Conservation (phyloP, 225 moss, liverwort and hornwort species). For the Lunularia cruciata region DNA sequence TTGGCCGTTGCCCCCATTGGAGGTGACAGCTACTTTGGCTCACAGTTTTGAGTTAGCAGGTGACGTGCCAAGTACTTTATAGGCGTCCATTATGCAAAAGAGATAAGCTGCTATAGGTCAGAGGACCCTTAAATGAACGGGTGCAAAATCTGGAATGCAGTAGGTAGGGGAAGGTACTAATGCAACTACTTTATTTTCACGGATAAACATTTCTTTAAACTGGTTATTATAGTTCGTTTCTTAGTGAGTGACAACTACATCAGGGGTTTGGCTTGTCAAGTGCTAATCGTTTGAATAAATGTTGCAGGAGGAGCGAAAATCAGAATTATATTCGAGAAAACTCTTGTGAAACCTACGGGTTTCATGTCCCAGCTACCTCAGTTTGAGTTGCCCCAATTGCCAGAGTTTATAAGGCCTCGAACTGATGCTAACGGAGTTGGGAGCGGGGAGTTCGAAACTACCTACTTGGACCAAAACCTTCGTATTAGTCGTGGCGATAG, state of each 20-base stretch:
- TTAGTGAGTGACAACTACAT: too few species aligned
- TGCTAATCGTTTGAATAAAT: neutral
- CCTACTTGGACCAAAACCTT: constrained; percentile 74
- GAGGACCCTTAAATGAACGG: too few species aligned
- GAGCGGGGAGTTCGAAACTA: constrained; percentile 64
- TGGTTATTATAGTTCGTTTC: neutral
- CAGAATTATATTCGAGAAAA: constrained; percentile 66
- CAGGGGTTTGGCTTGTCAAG: too few species aligned
- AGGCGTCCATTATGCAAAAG: neutral
- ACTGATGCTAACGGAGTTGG: constrained; percentile 19
- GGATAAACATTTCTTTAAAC: neutral
- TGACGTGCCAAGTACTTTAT: neutral
- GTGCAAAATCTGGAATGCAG: too few species aligned
- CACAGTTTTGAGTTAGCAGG: constrained; percentile 75
- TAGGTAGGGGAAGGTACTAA: too few species aligned
- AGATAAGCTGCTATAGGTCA: too few species aligned
- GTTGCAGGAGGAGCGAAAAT: constrained; percentile 61
- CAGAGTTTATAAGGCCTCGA: constrained; percentile 60
- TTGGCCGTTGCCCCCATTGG: constrained; percentile 79
- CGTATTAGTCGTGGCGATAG: constrained; percentile 92
- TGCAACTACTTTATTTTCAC: too few species aligned
- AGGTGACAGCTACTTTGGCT: constrained; percentile 67
- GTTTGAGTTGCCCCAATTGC: constrained; percentile 69
- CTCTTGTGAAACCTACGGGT: constrained; percentile 59
- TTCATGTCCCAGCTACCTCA: constrained; percentile 64